Percentiles rank a stretch among this genome's conserved stretches.
These are phyloP conservation scores for Salix caprea DNA, from an alignment of 345 rosid species.

Conservation along the genomic window DNA sequence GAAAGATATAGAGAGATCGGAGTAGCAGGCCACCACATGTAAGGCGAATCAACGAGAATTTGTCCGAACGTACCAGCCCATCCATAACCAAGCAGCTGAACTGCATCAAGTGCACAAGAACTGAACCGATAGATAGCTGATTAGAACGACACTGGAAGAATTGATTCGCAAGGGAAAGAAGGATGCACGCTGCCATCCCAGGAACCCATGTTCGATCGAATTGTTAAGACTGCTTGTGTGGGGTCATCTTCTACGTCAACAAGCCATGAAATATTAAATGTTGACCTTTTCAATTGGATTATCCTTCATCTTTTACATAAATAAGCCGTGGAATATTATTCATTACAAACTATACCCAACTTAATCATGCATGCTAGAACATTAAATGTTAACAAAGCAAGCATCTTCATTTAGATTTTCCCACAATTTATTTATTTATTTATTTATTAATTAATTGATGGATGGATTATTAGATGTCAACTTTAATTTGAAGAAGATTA, in stretches of 20 bases:
- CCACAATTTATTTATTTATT: no score
- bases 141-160: constrained; percentile 36
- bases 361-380: no score
- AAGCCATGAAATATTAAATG: constrained; percentile 19
- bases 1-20: not conserved
- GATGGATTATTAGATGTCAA: no score
- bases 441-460: no score
- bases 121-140: constrained; percentile 16
- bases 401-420: no score
- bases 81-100: constrained; percentile 71
- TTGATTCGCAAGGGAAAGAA: constrained; percentile 33
- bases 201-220: constrained; percentile 45
- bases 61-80: constrained; percentile 74
- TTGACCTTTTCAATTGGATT: constrained; percentile 5
- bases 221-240: constrained; percentile 24
- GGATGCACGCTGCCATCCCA: constrained; percentile 25
- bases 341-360: no score
- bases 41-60: constrained; percentile 67
- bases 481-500: no score
- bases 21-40: constrained; percentile 87
- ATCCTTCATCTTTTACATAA: constrained; percentile 18
- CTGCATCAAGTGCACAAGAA: not conserved
- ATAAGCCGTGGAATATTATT: not conserved
- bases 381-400: no score
- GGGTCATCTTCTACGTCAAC: constrained; percentile 30